A percentile compares a stretch with the other conserved stretches of the same genome.
These are phyloP conservation scores for Linum trigynum DNA, from an alignment of 345 rosid species.

Conservation along the genomic window DNA sequence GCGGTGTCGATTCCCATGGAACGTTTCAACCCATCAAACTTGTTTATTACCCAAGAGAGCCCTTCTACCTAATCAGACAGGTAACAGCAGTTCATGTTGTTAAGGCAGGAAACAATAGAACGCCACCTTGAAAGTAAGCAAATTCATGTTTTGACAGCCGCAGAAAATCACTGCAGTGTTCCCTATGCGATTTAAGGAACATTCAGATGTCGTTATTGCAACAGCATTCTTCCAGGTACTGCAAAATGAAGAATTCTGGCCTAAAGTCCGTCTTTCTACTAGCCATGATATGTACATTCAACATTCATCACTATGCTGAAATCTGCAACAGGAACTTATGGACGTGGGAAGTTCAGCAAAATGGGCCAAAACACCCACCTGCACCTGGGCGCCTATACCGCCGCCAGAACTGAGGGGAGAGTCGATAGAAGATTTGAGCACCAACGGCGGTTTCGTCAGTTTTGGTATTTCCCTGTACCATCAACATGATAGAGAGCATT, in stretches of 20 bases:
- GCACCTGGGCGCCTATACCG: slow-evolving; percentile 85
- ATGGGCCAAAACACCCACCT: slow-evolving; percentile 71
- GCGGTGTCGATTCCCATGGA: slow-evolving; percentile 34
- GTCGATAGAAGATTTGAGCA: slow-evolving; percentile 61
- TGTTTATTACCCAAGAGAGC: slow-evolving; percentile 55
- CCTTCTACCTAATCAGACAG: slow-evolving; percentile 79
- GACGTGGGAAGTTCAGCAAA: slow-evolving; percentile 59
- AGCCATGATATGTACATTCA: background rate
- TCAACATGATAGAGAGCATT: background rate
- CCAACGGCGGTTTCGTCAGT: slow-evolving; percentile 76
- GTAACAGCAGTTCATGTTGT: slow-evolving; percentile 20
- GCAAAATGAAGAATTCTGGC: background rate
- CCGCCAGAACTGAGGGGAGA: slow-evolving; percentile 82
- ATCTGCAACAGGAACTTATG: slow-evolving; percentile 48
- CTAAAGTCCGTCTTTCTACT: background rate
- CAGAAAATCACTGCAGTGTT: slow-evolving; percentile 56
- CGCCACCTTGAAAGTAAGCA: background rate
- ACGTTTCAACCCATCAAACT: slow-evolving; percentile 51
- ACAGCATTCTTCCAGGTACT: slow-evolving; percentile 75
- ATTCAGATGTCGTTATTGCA: slow-evolving; percentile 68
- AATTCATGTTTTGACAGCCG: slow-evolving; percentile 31
- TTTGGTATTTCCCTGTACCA: slow-evolving; percentile 38
- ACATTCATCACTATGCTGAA: background rate
- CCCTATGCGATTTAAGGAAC: slow-evolving; percentile 81
- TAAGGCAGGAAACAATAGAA: background rate